Conservation (phyloP, 345 rosid species). For the Corchorus capsularis region DNA sequence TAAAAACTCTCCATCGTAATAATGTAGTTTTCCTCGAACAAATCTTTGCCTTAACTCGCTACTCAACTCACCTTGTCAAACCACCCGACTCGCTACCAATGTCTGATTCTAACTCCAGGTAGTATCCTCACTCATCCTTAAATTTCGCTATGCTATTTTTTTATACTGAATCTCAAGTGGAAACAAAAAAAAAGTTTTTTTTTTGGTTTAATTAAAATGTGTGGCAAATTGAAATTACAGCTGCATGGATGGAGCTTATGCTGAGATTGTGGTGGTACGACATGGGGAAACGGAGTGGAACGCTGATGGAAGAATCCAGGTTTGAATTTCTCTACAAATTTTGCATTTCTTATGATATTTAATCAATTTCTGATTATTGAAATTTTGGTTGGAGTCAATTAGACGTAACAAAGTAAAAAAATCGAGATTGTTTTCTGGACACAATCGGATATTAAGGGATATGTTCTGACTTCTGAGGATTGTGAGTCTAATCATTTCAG, state of each 20-base stretch:
- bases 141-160: background rate
- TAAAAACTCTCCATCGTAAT: background rate
- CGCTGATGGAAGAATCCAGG: constrained; percentile 72
- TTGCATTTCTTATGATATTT: background rate
- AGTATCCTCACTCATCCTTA: background rate
- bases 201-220: background rate
- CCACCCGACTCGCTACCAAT: constrained; percentile 17
- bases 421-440: background rate
- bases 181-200: background rate
- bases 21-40: background rate
- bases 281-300: constrained; percentile 92
- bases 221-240: constrained; percentile 23
- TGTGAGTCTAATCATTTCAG: too few species aligned
- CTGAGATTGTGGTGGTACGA: constrained; percentile 77
- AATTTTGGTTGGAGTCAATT: background rate
- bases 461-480: too few species aligned
- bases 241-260: constrained; percentile 29
- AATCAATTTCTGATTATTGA: background rate
- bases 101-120: constrained; percentile 29
- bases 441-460: background rate
- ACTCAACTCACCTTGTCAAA: constrained; percentile 23
- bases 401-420: background rate
- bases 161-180: background rate
- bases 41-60: constrained; percentile 18
- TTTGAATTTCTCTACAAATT: background rate